Evolutionary conservation across 306 rosid species (phyloP).

Genomic region (Trifolium pratense): DNA sequence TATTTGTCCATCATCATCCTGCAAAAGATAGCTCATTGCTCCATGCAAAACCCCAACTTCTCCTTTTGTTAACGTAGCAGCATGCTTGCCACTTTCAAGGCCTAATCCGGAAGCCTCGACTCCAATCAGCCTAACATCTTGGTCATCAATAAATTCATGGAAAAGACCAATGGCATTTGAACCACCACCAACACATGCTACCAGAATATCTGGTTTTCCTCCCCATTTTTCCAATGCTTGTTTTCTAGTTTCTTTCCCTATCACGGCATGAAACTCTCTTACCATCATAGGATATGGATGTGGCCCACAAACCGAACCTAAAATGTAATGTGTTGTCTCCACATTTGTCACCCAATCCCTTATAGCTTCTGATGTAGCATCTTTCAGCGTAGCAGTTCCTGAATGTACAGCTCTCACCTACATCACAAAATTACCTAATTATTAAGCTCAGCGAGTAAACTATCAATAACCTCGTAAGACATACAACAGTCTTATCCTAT

Average conservation of each 20-base stretch:
- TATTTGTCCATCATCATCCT: slow-evolving; percentile 96
- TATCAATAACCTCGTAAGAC: not conserved
- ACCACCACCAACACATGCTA: slow-evolving; percentile 98
- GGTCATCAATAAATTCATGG: slow-evolving; percentile 82
- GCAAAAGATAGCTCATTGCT: slow-evolving; percentile 94
- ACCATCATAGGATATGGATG: slow-evolving; percentile 99
- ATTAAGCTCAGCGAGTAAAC: slow-evolving; percentile 11
- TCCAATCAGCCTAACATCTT: slow-evolving; percentile 77
- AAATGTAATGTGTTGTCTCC: slow-evolving; percentile 92
- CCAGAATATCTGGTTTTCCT: slow-evolving; percentile 82
- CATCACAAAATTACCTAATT: slow-evolving; percentile 12
- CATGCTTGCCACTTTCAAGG: slow-evolving; percentile 89
- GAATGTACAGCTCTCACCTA: slow-evolving; percentile 89
- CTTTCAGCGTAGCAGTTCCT: slow-evolving; percentile 92
- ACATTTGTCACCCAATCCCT: slow-evolving; percentile 98
- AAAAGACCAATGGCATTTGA: slow-evolving; percentile 96
- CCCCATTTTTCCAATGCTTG: slow-evolving; percentile 97
- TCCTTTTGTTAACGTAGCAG: slow-evolving; percentile 89
- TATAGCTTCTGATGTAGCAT: slow-evolving; percentile 95
- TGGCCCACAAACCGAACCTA: slow-evolving; percentile 95
- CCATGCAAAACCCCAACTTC: slow-evolving; percentile 95
- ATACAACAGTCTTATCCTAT: slow-evolving; percentile 1
- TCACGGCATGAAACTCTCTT: slow-evolving; percentile 89
- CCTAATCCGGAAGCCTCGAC: slow-evolving; percentile 97
- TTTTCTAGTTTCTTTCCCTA: slow-evolving; percentile 89